Conservation (phyloP, 495 filamentous ascomycete species). For the Penicillium psychrofluorescens region DNA sequence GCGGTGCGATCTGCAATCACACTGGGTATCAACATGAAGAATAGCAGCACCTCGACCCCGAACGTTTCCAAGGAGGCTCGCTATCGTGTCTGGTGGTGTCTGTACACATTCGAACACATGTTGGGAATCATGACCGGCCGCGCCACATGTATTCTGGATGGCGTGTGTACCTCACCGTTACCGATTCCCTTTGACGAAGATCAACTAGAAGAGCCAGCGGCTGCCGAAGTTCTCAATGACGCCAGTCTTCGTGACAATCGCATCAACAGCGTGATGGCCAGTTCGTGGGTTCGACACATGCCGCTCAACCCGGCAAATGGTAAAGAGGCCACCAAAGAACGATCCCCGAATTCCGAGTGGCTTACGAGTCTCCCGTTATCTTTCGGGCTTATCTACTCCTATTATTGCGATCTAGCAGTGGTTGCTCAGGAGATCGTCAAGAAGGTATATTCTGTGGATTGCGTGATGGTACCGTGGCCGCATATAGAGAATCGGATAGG, state of each 20-base stretch:
- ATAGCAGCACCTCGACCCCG: conserved; percentile 40
- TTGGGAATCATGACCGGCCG: conserved; percentile 60
- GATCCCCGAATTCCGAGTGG: conserved; percentile 18
- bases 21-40: conserved; percentile 59
- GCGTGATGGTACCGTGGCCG: conserved; percentile 47
- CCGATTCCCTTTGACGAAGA: conserved; percentile 54
- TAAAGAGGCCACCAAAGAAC: conserved; percentile 15
- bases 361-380: conserved; percentile 26
- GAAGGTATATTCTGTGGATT: conserved; percentile 52
- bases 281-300: conserved; percentile 30
- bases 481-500: conserved; percentile 52
- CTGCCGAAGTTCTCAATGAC: conserved; percentile 25
- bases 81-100: conserved; percentile 59
- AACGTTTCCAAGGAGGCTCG: conserved; percentile 55
- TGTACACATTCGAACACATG: conserved; percentile 54
- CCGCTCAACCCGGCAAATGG: conserved; percentile 26
- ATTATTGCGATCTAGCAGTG: conserved; percentile 41
- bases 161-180: conserved; percentile 53
- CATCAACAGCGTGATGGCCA: conserved; percentile 29
- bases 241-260: conserved; percentile 26
- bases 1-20: conserved; percentile 54
- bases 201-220: conserved; percentile 24
- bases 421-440: conserved; percentile 49
- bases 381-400: conserved; percentile 41
- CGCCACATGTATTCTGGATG: conserved; percentile 51